Evolutionary conservation across 164 flowering plant genomes (phyloP), one percentile per base, ranked within the genome.

Genomic region (Brasenia schreberi): DNA sequence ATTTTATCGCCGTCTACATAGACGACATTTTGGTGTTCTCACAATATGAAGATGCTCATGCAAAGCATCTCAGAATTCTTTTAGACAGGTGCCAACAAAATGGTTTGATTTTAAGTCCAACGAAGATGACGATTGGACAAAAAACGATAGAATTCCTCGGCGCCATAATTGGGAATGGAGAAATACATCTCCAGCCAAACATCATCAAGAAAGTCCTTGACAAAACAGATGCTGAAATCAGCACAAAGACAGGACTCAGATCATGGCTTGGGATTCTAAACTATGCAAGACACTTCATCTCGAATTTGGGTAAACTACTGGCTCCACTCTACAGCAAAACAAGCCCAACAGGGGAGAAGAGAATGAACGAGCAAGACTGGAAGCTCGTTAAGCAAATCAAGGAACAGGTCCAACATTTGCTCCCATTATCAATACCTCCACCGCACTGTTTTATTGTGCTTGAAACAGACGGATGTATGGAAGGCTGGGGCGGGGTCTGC

Each of bases 1-100:
- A 23, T 23, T 23, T 23, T 23, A 23, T 23, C 27, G 27, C 27
- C 27, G 27, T 23, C 27, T 23, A 23, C 27, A 23, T 23, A 23
- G 27, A 23, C 27, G 27, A 23, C 27, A 23, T 71, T 18, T 23
- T 71, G 18, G 70, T 71, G 14, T 71, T 71, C 58, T 71, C 74
- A 6, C 44, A 70, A 11, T 59, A 1, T 42, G 11, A 3, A 18
- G 5, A 27, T 6, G 43, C 62, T 5, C 71, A 72, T 60, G 44
- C 12, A 0, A 43, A 43, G n/a, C 71, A 68, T 68, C 17, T 71
- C 10, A 18, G 39, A 14, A 52, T 4, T 17, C 23, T 70, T 60
- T 27, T 72, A 7, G 19, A 58, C 9, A 72, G 49, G 9, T 67
- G 62, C 42, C 7, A 64, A 43, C 7, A 42, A 18, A 6, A 72